Evolutionary conservation across 345 rosid species (phyloP), one percentile per base, ranked within the genome.

Genomic region (Garcia nutans): DNA sequence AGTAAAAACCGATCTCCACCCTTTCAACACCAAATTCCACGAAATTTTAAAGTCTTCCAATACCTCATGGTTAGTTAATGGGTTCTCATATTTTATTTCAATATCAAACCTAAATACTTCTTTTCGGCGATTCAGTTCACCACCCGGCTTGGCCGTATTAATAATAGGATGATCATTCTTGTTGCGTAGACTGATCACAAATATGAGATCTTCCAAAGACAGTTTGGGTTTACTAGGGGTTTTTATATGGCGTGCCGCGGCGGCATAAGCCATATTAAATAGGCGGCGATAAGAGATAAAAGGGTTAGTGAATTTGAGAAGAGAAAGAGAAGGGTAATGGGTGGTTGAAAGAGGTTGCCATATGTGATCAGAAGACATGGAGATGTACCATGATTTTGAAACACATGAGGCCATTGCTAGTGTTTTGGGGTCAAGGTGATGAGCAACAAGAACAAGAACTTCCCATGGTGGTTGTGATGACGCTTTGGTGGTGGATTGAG

Each of bases 401-500:
- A 87, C 89, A 19, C 87, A 89, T 3, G 88, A 83, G 57, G 89
- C 88, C 6, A 74, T 26, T 66, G 87, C 90, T 41, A 86, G 73
- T 65, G 81, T 65, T 79, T 76, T 82, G 19, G 85, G 85, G 71
- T 87, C 89, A n/a, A 89, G 87, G 72, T 74, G 61, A 56, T 75
- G 60, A 26, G 87, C 77, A 31, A 84, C 75, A 22, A 86, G 81
- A 55, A 64, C 31, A 8, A 86, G 79, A 65, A 77, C 83, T 56
- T 87, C 87, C 87, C 86, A 89, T 5, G 85, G 70, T 0, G 85
- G 84, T 0, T 74, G 77, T 6, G 45, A 16, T 13, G 73, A 6
- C 24, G 74, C 31, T 2, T 28, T 52, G 68, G 77, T 17, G 49
- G 33, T 24, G 24, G 19, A 28, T 13, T 47, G 47, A 8, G 1